Evolutionary conservation across 768 basidiomycete species (phyloP).

Genomic region (Auricularia heimuer): DNA sequence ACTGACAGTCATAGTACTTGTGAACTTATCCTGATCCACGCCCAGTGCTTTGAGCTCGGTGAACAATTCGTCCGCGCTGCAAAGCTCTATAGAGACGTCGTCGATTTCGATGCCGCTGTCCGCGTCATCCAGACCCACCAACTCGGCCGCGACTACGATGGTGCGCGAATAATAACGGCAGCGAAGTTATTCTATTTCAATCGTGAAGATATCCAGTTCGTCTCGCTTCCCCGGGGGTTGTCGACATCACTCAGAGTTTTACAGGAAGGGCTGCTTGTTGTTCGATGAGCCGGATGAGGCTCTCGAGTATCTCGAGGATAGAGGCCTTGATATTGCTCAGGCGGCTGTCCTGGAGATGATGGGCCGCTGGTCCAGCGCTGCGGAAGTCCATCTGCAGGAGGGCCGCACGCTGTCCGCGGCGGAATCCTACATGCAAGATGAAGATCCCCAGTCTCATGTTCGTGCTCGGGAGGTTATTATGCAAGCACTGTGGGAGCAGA

Average conservation of each 20-base stretch:
- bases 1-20: slow-evolving; percentile 20
- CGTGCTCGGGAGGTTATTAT: slow-evolving; percentile 32
- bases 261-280: slow-evolving; percentile 37
- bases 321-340: slow-evolving; percentile 40
- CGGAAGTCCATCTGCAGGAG: slow-evolving; percentile 39
- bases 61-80: slow-evolving; percentile 21
- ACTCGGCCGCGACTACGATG: slow-evolving; percentile 24
- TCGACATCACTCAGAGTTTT: slow-evolving; percentile 1
- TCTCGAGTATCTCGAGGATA: slow-evolving; percentile 46
- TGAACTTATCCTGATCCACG: neutral
- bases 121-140: slow-evolving; percentile 30
- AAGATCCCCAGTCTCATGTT: slow-evolving; percentile 17
- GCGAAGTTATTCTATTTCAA: slow-evolving; percentile 39
- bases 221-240: neutral
- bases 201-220: slow-evolving; percentile 27
- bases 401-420: slow-evolving; percentile 41
- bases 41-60: slow-evolving; percentile 4
- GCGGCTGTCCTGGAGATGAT: slow-evolving; percentile 34
- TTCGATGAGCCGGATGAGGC: slow-evolving; percentile 44
- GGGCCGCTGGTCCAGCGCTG: slow-evolving; percentile 39
- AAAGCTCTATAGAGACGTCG: slow-evolving; percentile 38
- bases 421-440: slow-evolving; percentile 30
- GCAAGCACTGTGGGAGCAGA: slow-evolving; percentile 34
- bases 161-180: slow-evolving; percentile 29
- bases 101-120: slow-evolving; percentile 44